These are phyloP conservation scores for Eragrostis nindensis DNA, from an alignment of 176 grass and related monocot genomes.

Conservation along the genomic window DNA sequence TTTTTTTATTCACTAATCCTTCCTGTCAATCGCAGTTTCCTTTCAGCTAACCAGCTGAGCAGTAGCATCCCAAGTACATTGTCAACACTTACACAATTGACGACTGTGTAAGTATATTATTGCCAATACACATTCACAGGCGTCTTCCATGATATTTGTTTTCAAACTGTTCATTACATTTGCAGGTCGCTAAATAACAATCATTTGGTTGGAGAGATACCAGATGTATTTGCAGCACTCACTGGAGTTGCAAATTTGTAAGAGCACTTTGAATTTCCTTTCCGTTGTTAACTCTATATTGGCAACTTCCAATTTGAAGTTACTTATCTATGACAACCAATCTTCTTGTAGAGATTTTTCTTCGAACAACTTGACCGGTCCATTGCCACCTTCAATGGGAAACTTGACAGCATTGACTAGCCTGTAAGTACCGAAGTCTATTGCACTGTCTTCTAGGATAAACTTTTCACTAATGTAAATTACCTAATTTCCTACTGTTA, in stretches of 20 bases:
- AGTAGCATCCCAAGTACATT: slow-evolving; percentile 80
- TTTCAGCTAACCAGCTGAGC: slow-evolving; percentile 89
- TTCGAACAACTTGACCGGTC: slow-evolving; percentile 82
- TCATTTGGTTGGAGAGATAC: slow-evolving; percentile 75
- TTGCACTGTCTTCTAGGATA: slow-evolving; percentile 7
- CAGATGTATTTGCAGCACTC: slow-evolving; percentile 74
- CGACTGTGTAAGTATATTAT: slow-evolving; percentile 69
- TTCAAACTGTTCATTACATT: slow-evolving; percentile 36
- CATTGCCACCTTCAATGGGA: slow-evolving; percentile 78
- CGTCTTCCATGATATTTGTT: slow-evolving; percentile 18
- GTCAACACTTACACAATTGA: slow-evolving; percentile 70
- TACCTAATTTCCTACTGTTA: slow-evolving; percentile 16
- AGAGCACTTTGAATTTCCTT: slow-evolving; percentile 32
- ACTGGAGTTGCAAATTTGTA: slow-evolving; percentile 85
- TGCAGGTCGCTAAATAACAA: slow-evolving; percentile 82
- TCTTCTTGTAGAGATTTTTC: slow-evolving; percentile 83
- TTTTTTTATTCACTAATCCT: slow-evolving; percentile 32
- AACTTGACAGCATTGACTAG: slow-evolving; percentile 82
- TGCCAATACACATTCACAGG: slow-evolving; percentile 9
- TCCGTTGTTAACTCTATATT: slow-evolving; percentile 1
- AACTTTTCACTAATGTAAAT: slow-evolving; percentile 20
- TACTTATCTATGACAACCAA: slow-evolving; percentile 35
- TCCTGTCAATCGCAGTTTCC: slow-evolving; percentile 63
- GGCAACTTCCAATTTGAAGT: slow-evolving; percentile 28
- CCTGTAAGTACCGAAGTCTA: slow-evolving; percentile 67